Evolutionary conservation across 2,329 filamentous ascomycete genomes (phyloP).

Genomic region (Emydomyces testavorans): DNA sequence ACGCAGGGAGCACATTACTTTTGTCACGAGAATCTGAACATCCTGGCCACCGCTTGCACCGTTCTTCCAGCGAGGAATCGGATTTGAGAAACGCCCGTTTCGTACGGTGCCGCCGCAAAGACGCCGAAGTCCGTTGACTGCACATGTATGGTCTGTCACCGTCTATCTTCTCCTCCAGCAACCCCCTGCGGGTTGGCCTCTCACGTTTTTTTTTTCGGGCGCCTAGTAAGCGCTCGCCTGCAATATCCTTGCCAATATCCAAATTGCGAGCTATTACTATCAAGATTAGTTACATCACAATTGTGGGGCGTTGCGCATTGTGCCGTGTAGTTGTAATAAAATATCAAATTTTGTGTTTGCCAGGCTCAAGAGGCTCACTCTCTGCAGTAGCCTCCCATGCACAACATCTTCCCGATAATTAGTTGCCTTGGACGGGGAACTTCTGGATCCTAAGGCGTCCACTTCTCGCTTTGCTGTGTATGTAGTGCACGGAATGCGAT

Average conservation of each 20-base stretch:
- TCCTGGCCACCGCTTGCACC: slow-evolving; percentile 1
- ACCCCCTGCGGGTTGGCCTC: no score
- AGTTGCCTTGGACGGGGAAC: no score
- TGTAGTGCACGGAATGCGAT: neutral
- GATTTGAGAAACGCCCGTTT: slow-evolving; percentile 1
- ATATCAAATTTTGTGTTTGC: no score
- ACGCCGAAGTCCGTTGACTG: neutral
- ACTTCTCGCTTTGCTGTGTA: no score
- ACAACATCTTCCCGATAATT: no score
- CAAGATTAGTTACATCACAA: neutral
- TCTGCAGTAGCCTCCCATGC: no score
- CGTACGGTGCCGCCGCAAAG: neutral
- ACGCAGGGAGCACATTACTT: neutral
- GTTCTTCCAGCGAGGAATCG: neutral
- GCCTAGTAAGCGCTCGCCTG: slow-evolving; percentile 10
- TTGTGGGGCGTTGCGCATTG: neutral
- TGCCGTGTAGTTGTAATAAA: no score
- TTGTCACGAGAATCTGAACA: neutral
- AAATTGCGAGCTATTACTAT: neutral
- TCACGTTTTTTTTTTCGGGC: neutral
- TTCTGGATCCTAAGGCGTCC: no score
- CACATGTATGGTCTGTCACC: neutral
- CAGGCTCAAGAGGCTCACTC: no score
- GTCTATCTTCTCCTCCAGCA: neutral
- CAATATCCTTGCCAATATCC: slow-evolving; percentile 2